These are phyloP conservation scores for Trifolium dubium DNA, from an alignment of 306 rosid species.

Conservation along the genomic window DNA sequence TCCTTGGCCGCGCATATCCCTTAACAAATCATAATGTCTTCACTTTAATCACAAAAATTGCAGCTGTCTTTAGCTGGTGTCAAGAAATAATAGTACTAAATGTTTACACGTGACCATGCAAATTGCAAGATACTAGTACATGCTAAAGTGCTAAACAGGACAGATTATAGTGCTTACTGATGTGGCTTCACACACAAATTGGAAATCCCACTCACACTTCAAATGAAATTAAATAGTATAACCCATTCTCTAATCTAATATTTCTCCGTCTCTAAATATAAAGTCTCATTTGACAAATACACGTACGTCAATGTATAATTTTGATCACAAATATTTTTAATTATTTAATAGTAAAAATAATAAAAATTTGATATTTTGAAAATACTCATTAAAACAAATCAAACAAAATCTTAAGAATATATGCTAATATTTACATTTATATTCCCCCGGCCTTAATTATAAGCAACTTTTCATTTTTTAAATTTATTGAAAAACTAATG, in stretches of 20 bases:
- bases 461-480: too few relatives aligned
- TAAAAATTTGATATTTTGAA: too few relatives aligned
- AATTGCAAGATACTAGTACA: background rate
- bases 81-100: background rate
- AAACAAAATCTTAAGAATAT: too few relatives aligned
- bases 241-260: background rate
- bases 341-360: too few relatives aligned
- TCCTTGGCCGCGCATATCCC: background rate
- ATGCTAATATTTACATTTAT: too few relatives aligned
- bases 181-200: slow-evolving; percentile 33
- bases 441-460: too few relatives aligned
- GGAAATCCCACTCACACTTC: slow-evolving; percentile 9
- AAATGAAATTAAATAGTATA: background rate
- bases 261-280: too few relatives aligned
- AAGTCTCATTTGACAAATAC: too few relatives aligned
- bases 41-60: background rate
- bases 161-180: slow-evolving; percentile 21
- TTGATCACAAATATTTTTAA: too few relatives aligned
- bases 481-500: too few relatives aligned
- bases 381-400: too few relatives aligned
- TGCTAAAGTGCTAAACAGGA: background rate
- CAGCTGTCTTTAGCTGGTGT: slow-evolving; percentile 9
- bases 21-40: background rate
- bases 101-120: slow-evolving; percentile 31
- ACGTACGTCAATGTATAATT: too few relatives aligned